Percentiles rank a stretch among this genome's conserved stretches.
Conservation (phyloP, 2,329 filamentous ascomycete species). For the Mycogone perniciosa region DNA sequence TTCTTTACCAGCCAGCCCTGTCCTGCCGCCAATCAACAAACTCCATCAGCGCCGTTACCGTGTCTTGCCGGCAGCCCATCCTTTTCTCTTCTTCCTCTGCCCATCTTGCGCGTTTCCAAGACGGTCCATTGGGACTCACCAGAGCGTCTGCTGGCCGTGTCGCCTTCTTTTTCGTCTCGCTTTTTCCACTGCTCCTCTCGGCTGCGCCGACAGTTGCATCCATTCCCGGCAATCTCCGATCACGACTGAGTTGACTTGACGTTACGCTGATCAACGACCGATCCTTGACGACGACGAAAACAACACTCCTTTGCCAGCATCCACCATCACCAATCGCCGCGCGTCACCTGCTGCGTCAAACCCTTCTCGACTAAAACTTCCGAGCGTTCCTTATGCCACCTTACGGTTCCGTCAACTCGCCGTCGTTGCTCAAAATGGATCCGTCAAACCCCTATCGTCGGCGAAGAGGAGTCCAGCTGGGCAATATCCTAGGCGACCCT, state of each 20-base stretch:
- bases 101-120: slow-evolving; percentile 7
- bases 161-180: slow-evolving; percentile 1
- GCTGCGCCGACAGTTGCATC: slow-evolving; percentile 10
- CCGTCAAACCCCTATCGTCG: slow-evolving; percentile 50
- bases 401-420: slow-evolving; percentile 66
- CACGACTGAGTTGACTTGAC: not conserved
- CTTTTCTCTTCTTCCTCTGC: slow-evolving; percentile 1
- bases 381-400: slow-evolving; percentile 56
- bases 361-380: not conserved
- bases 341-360: not conserved
- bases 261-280: slow-evolving; percentile 4
- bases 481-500: slow-evolving; percentile 91
- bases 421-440: slow-evolving; percentile 78
- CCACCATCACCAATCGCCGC: not conserved
- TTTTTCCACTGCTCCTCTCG: slow-evolving; percentile 3
- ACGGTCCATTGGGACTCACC: slow-evolving; percentile 1
- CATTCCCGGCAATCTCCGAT: not conserved
- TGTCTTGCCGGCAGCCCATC: slow-evolving; percentile 1
- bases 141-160: not conserved
- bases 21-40: not conserved
- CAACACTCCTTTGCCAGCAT: slow-evolving; percentile 5
- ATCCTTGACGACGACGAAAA: not conserved
- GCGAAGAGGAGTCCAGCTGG: slow-evolving; percentile 63
- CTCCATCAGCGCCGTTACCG: slow-evolving; percentile 6
- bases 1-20: slow-evolving; percentile 5